Conservation (phyloP, 352 stramenopile genomes). For the Phytophthora pistaciae region DNA sequence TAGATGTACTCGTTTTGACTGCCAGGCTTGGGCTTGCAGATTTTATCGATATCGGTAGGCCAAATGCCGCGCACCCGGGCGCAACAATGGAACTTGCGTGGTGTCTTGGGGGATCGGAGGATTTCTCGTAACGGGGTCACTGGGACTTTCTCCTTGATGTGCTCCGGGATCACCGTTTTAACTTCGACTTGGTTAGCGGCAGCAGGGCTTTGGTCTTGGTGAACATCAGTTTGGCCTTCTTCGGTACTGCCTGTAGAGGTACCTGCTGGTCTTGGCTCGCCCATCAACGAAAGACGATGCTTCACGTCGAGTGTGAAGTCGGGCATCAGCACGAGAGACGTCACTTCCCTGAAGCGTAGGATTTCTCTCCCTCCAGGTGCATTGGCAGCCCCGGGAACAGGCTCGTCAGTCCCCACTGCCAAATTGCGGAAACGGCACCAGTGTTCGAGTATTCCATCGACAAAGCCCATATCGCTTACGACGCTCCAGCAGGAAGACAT, state of each 20-base stretch:
- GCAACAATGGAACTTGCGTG: conserved; percentile 76
- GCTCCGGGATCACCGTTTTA: conserved; percentile 50
- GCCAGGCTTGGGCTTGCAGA: conserved; percentile 53
- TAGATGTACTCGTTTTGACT: conserved; percentile 56
- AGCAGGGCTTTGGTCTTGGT: neutral
- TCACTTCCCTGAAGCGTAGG: conserved; percentile 77
- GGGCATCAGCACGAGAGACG: conserved; percentile 70
- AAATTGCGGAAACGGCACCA: conserved; percentile 87
- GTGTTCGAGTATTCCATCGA: conserved; percentile 38
- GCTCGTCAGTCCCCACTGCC: conserved; percentile 49
- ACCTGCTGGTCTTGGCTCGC: neutral
- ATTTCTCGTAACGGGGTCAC: conserved; percentile 53
- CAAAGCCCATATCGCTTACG: conserved; percentile 65
- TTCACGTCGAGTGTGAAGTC: conserved; percentile 58
- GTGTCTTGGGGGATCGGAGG: conserved; percentile 35
- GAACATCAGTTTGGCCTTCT: neutral
- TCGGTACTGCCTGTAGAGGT: neutral
- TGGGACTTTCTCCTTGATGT: conserved; percentile 58
- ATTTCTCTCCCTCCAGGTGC: conserved; percentile 16
- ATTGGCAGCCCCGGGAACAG: conserved; percentile 15
- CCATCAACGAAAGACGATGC: conserved; percentile 31
- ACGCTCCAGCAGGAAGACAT: conserved; percentile 77
- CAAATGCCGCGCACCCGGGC: conserved; percentile 54
- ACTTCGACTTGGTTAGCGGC: conserved; percentile 9
- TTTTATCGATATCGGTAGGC: conserved; percentile 55